These are phyloP conservation scores for Coemansia sp. DNA, from an alignment of 192 early-diverging fungal species.

Conservation along the genomic window DNA sequence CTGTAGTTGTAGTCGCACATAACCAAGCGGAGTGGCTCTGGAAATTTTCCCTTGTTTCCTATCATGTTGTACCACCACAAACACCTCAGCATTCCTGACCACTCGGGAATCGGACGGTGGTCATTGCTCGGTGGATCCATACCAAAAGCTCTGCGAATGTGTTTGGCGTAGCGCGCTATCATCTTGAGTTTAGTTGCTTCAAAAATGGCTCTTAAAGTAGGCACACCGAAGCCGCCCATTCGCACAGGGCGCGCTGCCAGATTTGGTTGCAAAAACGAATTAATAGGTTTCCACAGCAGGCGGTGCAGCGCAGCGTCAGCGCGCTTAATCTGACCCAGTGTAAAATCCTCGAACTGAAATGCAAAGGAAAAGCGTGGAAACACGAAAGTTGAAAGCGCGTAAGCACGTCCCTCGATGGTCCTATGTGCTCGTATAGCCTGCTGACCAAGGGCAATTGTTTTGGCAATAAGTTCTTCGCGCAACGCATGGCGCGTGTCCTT, in stretches of 20 bases:
- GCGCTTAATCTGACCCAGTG: not conserved
- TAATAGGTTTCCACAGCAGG: not conserved
- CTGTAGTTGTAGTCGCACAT: not conserved
- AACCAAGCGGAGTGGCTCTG: not conserved
- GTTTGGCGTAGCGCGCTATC: not conserved
- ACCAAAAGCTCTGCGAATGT: not conserved
- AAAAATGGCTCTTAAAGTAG: conserved; percentile 1
- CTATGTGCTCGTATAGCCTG: not conserved
- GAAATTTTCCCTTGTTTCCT: not conserved
- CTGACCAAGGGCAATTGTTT: not conserved
- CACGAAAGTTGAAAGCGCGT: conserved; percentile 4
- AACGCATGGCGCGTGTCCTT: too few species aligned
- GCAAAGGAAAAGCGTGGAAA: not conserved
- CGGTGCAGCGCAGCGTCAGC: not conserved
- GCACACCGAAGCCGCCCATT: conserved; percentile 4
- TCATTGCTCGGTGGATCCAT: not conserved
- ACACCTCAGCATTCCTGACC: not conserved
- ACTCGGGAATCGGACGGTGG: not conserved
- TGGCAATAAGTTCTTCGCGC: not conserved
- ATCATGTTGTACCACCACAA: not conserved
- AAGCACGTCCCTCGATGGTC: not conserved
- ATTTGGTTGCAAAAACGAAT: conserved; percentile 2
- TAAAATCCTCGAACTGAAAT: conserved; percentile 13
- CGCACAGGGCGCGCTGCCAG: not conserved
- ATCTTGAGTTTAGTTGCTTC: conserved; percentile 6